Evolutionary conservation across 2,329 filamentous ascomycete species (phyloP).

Genomic region (Teratosphaeria zuluensis): DNA sequence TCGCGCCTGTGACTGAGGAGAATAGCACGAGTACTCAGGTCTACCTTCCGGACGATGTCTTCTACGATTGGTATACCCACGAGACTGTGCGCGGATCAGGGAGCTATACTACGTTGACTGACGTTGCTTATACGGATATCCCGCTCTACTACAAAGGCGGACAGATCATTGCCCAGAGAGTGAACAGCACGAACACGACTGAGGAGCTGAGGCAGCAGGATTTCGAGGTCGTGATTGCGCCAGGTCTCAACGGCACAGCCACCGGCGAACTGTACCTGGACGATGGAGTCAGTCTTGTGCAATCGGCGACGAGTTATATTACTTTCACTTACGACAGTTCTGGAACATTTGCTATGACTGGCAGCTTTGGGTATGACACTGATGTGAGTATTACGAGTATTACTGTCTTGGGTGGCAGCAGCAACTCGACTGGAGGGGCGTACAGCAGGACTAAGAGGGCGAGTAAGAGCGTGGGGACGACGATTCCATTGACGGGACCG

Average conservation of each 20-base stretch:
- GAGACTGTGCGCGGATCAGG: conserved; percentile 38
- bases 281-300: conserved; percentile 60
- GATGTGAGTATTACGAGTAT: conserved; percentile 10
- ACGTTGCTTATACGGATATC: conserved; percentile 45
- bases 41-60: conserved; percentile 49
- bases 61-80: conserved; percentile 52
- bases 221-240: conserved; percentile 63
- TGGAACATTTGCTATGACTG: conserved; percentile 42
- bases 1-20: conserved; percentile 46
- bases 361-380: conserved; percentile 45
- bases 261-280: conserved; percentile 64
- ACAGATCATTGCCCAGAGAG: conserved; percentile 52
- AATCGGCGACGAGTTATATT: conserved; percentile 47
- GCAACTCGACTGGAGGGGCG: not conserved
- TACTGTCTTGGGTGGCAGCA: conserved; percentile 3
- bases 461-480: not conserved
- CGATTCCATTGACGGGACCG: conserved; percentile 4
- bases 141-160: conserved; percentile 61
- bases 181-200: conserved; percentile 49
- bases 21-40: conserved; percentile 43
- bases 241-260: conserved; percentile 53
- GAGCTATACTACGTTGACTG: conserved; percentile 31
- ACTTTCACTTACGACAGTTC: conserved; percentile 46
- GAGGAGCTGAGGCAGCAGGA: conserved; percentile 53
- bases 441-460: not conserved